Conservation (phyloP, 2,329 filamentous ascomycete species). For the Zasmidium angulare region DNA sequence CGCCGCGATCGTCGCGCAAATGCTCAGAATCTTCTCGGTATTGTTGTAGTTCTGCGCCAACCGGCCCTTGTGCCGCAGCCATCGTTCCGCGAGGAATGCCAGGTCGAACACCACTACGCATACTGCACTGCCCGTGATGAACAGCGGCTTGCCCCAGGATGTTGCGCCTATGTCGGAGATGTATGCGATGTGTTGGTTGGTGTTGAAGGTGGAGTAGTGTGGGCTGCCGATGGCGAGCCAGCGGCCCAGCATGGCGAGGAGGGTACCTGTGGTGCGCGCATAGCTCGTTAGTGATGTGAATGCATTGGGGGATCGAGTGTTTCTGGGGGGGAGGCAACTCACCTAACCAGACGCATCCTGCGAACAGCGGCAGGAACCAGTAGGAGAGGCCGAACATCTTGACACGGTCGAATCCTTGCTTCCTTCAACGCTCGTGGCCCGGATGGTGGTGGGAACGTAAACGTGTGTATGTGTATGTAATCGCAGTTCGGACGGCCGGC, state of each 20-base stretch:
- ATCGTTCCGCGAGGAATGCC: constrained; percentile 78
- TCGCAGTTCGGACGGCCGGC: too few relatives aligned
- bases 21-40: constrained; percentile 62
- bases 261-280: constrained; percentile 49
- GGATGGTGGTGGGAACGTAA: neutral
- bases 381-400: constrained; percentile 47
- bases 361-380: constrained; percentile 68
- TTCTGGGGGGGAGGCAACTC: constrained; percentile 5
- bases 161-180: constrained; percentile 57
- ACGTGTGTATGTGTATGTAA: neutral
- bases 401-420: neutral
- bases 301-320: neutral
- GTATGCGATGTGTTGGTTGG: constrained; percentile 58
- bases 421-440: neutral
- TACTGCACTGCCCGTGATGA: constrained; percentile 69
- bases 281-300: neutral
- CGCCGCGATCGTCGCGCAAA: constrained; percentile 65
- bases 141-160: constrained; percentile 67
- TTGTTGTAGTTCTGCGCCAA: constrained; percentile 70
- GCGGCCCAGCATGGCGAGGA: constrained; percentile 67
- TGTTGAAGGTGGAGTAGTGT: constrained; percentile 62
- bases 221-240: constrained; percentile 62
- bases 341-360: constrained; percentile 61
- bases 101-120: constrained; percentile 80
- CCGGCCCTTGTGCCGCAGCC: constrained; percentile 77